Base-by-base conservation (phyloP, 2,329 filamentous ascomycete genomes). In the Colletotrichum sp. region DNA sequence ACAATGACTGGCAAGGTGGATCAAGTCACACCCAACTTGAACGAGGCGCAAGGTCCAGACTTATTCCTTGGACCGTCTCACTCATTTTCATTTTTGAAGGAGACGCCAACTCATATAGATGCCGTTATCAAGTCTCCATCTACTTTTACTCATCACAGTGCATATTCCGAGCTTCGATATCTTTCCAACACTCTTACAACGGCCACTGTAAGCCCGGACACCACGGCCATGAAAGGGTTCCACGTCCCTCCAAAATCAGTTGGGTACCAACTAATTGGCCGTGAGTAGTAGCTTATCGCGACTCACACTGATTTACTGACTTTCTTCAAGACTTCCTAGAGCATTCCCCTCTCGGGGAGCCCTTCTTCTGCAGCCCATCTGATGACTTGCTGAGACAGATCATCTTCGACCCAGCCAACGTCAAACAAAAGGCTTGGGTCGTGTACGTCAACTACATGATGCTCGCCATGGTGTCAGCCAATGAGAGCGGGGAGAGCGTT, bases 361-460 rank as follows among this genome's bases (percentile, higher is more conserved):
- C 28, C 5, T 72, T 69, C 16, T 69, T 72, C 36, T 4, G n/a
- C 8, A 69, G 36, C 12, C 70, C 70, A 6, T n/a, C 70, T 8
- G 70, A 72, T 8, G 52, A 72, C 21, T 28, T 69, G 15, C 28
- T 62, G n/a, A 68, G 18, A 18, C 26, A 72, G 16, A 36, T 69
- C 3, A 39, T 72, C 8, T 72, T 72, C n/a, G 28, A 69, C 12
- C 70, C 70, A 8, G 52, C 26, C 5, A 39, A 49, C 24, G 52
- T 72, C 2, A 30, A 39, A 3, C 52, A 72, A 6, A 52, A 69
- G 10, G 70, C 70, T 5, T 72, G 64, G 70, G 15, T 69, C 9
- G 52, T 69, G 3, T 72, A 30, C 36, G 30, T 69, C 15, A 72
- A 72, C 52, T 72, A 72, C 64, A 69, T 69, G 8, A 69, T 72